Evolutionary conservation across 768 basidiomycete genomes (phyloP), one percentile per base, ranked within the genome.

Genomic region (Phallus indusiatus): DNA sequence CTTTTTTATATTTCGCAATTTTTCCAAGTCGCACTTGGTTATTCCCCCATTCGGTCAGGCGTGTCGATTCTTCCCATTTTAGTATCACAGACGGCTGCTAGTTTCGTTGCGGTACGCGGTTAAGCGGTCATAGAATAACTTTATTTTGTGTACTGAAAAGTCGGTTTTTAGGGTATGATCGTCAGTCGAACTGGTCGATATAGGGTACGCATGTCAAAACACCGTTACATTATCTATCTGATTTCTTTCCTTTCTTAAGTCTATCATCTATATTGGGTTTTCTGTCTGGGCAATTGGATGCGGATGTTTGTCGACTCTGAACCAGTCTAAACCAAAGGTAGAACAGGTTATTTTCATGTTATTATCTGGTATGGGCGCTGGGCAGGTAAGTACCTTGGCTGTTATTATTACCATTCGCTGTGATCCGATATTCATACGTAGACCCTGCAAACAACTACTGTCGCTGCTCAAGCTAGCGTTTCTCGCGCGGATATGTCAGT

Each of bases 1-100:
- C 67, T 86, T 12, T 88, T 82, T 68, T 88, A 87, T 64, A 76
- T 90, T 0, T 87, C 89, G 1, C 83, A 86, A 62, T 88, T 81
- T 67, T 86, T 88, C 70, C 87, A 89, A 70, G 80, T 87, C 9
- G 84, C 80, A 3, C 70, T 84, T n/a, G 83, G 82, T 5, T 82
- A 79, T 61, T 78, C 80, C 8, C 83, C 88, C 0, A 81, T 88
- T 47, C 78, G 76, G 10, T 80, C 79, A 2, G 83, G 82, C 0
- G 69, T 87, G 1, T 82, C 88, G 64, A 75, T 89, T 0, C 78
- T 92, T 9, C 87, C 88, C 0, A 73, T 88, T 18, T 75, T 90
- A 11, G 73, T 86, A 17, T 80, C 79, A 42, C 85, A 87, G 64
- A 84, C 85, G 53, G 64, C 78, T 0, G 74, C 79, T 1, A 84